A percentile compares a stretch with the other conserved stretches of the same genome.
These are phyloP conservation scores for Pseudogymnoascus verrucosus DNA, from an alignment of 2,329 filamentous ascomycete species.

Conservation along the genomic window DNA sequence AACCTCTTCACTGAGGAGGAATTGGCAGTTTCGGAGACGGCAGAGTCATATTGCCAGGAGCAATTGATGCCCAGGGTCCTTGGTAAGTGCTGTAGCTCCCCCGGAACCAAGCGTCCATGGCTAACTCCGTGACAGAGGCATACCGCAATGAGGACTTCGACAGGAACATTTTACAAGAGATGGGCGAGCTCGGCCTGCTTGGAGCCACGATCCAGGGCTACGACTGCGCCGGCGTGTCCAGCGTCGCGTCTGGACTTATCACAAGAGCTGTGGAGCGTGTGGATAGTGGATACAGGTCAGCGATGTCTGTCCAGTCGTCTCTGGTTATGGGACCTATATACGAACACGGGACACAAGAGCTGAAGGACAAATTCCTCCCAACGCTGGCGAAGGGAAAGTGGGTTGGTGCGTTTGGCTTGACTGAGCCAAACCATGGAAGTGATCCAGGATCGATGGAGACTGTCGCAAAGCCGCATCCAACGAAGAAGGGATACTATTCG, in stretches of 20 bases:
- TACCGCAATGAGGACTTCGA: slow-evolving; percentile 86
- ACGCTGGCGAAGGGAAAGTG: slow-evolving; percentile 74
- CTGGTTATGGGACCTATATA: slow-evolving; percentile 90
- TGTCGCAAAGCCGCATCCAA: slow-evolving; percentile 72
- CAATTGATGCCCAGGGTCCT: slow-evolving; percentile 76
- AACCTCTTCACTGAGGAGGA: slow-evolving; percentile 85
- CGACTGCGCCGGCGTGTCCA: slow-evolving; percentile 79
- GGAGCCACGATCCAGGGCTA: slow-evolving; percentile 83
- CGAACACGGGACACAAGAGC: slow-evolving; percentile 78
- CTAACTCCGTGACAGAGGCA: slow-evolving; percentile 49
- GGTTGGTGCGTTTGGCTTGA: slow-evolving; percentile 80
- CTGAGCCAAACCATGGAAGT: slow-evolving; percentile 87
- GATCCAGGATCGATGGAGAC: slow-evolving; percentile 91
- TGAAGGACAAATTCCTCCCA: slow-evolving; percentile 77
- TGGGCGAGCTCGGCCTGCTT: slow-evolving; percentile 85
- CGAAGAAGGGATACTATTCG: slow-evolving; percentile 72
- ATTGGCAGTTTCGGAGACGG: slow-evolving; percentile 79
- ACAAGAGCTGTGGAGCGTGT: slow-evolving; percentile 85
- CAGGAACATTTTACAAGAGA: slow-evolving; percentile 75
- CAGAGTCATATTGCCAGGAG: slow-evolving; percentile 91
- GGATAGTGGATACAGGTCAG: slow-evolving; percentile 84
- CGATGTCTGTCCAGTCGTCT: slow-evolving; percentile 89
- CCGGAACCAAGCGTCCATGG: slow-evolving; percentile 9
- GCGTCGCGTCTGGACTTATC: slow-evolving; percentile 81
- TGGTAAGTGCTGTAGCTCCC: slow-evolving; percentile 45